Evolutionary conservation across 768 basidiomycete genomes (phyloP).

Genomic region (Sarcodon aspratus): DNA sequence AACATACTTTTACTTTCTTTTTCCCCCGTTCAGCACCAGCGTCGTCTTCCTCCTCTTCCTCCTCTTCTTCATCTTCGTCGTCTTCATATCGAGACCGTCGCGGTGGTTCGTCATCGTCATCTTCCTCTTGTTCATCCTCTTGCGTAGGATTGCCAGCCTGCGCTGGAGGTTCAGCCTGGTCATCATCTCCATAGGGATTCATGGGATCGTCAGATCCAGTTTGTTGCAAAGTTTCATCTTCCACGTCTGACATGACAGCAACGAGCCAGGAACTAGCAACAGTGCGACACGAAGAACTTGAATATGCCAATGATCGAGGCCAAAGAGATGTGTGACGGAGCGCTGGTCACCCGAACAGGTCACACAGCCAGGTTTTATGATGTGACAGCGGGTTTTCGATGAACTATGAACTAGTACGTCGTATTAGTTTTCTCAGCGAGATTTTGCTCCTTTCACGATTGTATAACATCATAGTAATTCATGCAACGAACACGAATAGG

Average conservation of each 20-base stretch:
- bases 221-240: constrained; percentile 22
- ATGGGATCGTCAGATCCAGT: constrained; percentile 17
- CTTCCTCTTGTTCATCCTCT: constrained; percentile 18
- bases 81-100: constrained; percentile 17
- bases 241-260: constrained; percentile 32
- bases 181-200: constrained; percentile 3
- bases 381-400: too few relatives aligned
- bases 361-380: too few relatives aligned
- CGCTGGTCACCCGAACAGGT: too few relatives aligned
- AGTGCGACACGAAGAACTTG: too few relatives aligned
- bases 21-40: constrained; percentile 33
- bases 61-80: constrained; percentile 27
- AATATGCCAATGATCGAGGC: too few relatives aligned
- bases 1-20: constrained; percentile 52
- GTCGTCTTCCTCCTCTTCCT: constrained; percentile 36
- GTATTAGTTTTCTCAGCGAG: too few relatives aligned
- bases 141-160: neutral
- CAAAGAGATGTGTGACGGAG: too few relatives aligned
- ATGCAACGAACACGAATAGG: too few relatives aligned
- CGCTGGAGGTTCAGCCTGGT: neutral
- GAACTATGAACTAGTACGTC: too few relatives aligned
- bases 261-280: too few relatives aligned
- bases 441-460: too few relatives aligned
- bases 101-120: constrained; percentile 20
- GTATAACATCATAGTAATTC: too few relatives aligned